Evolutionary conservation across 768 basidiomycete genomes (phyloP).

Genomic region (Imleria badia): DNA sequence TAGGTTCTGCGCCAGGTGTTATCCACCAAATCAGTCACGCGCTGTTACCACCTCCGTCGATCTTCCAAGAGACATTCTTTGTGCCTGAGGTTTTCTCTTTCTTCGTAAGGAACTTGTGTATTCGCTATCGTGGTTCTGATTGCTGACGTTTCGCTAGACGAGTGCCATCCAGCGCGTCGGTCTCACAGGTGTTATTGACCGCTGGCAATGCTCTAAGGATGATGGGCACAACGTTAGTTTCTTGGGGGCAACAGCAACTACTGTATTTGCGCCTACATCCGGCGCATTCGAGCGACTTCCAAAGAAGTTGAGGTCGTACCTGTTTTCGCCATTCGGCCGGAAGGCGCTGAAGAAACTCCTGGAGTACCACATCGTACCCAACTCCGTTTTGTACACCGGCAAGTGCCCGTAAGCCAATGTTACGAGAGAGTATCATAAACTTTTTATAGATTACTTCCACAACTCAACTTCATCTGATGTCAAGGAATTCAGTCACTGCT

Average conservation of each 20-base stretch:
- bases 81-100: slow-evolving; percentile 8
- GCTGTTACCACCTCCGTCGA: slow-evolving; percentile 10
- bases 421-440: neutral
- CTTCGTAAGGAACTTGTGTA: slow-evolving; percentile 5
- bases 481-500: neutral
- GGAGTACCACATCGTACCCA: slow-evolving; percentile 14
- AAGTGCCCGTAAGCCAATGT: neutral
- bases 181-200: slow-evolving; percentile 9
- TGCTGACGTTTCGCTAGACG: slow-evolving; percentile 5
- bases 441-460: slow-evolving; percentile 11
- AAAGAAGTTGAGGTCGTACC: slow-evolving; percentile 3
- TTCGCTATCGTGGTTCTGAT: neutral
- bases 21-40: slow-evolving; percentile 15
- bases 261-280: slow-evolving; percentile 6
- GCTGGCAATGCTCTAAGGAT: neutral
- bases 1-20: neutral
- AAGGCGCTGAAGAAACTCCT: slow-evolving; percentile 13
- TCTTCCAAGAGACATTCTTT: slow-evolving; percentile 15
- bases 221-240: neutral
- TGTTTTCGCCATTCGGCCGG: slow-evolving; percentile 14
- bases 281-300: slow-evolving; percentile 11
- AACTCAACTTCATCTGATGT: slow-evolving; percentile 3
- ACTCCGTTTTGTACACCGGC: slow-evolving; percentile 5
- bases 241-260: slow-evolving; percentile 3
- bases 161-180: slow-evolving; percentile 13